These are phyloP conservation scores for Podaxis carcinomalis DNA, from an alignment of 768 basidiomycete genomes.

Conservation along the genomic window DNA sequence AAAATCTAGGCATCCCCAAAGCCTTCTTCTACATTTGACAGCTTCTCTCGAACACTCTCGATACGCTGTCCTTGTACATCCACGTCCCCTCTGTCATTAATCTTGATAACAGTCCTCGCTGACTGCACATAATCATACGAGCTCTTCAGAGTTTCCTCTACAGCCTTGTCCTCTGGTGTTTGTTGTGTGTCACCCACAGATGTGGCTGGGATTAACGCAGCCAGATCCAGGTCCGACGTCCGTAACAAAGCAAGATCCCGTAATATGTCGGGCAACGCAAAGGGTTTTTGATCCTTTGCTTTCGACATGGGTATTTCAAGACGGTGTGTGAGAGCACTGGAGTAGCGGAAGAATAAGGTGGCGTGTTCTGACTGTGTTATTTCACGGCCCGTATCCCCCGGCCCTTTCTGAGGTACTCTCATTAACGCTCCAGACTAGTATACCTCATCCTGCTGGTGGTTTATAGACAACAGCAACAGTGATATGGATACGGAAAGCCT, in stretches of 20 bases:
- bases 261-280: constrained; percentile 56
- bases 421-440: no score
- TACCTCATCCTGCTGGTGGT: background rate
- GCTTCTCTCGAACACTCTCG: constrained; percentile 47
- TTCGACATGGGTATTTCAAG: constrained; percentile 17
- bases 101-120: constrained; percentile 51
- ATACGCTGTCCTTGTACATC: constrained; percentile 49
- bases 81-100: constrained; percentile 48
- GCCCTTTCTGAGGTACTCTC: no score
- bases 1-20: constrained; percentile 16
- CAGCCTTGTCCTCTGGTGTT: background rate
- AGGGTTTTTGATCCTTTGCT: constrained; percentile 38
- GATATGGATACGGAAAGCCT: background rate
- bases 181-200: background rate
- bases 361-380: no score
- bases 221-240: constrained; percentile 43
- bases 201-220: constrained; percentile 17
- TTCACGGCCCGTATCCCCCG: no score
- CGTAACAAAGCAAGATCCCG: constrained; percentile 72
- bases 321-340: background rate
- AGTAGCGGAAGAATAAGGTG: background rate
- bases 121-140: constrained; percentile 60
- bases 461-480: background rate
- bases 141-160: constrained; percentile 38
- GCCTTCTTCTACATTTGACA: constrained; percentile 49